Conservation (phyloP, 331 rosid genomes). For the Malus hybrid region DNA sequence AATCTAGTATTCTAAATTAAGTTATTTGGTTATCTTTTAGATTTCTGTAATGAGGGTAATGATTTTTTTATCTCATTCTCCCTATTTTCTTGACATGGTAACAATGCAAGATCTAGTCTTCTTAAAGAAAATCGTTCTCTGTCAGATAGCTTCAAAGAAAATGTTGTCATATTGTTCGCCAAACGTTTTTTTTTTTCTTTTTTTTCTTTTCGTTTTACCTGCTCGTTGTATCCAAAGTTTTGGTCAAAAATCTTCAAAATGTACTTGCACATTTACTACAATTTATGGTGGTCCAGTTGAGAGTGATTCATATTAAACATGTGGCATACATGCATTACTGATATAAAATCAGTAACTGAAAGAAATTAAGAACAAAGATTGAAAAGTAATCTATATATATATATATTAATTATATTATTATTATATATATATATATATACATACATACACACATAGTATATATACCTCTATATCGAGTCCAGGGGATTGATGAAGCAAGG, state of each 20-base stretch:
- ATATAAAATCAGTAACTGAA: background rate
- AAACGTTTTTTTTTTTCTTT: no score
- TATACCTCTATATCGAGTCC: constrained; percentile 71
- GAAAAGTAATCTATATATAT: background rate
- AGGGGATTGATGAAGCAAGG: constrained; percentile 60
- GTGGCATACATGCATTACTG: background rate
- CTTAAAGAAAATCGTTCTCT: background rate
- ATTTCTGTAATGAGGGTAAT: background rate
- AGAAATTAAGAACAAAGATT: constrained; percentile 17
- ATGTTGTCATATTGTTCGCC: background rate
- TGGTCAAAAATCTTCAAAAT: background rate
- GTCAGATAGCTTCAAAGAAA: background rate
- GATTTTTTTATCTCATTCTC: background rate
- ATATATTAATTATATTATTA: background rate
- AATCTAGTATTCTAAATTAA: background rate
- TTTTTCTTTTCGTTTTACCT: background rate
- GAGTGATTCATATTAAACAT: background rate
- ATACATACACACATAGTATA: background rate
- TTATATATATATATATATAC: no score
- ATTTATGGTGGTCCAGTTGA: background rate
- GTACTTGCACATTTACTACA: background rate
- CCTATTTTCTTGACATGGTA: background rate
- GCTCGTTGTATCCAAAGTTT: background rate
- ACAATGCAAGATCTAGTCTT: background rate
- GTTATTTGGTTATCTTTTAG: background rate